phyloP scores from a whole-genome alignment of 495 filamentous ascomycete species.

The Neurospora tetrasperma region DNA sequence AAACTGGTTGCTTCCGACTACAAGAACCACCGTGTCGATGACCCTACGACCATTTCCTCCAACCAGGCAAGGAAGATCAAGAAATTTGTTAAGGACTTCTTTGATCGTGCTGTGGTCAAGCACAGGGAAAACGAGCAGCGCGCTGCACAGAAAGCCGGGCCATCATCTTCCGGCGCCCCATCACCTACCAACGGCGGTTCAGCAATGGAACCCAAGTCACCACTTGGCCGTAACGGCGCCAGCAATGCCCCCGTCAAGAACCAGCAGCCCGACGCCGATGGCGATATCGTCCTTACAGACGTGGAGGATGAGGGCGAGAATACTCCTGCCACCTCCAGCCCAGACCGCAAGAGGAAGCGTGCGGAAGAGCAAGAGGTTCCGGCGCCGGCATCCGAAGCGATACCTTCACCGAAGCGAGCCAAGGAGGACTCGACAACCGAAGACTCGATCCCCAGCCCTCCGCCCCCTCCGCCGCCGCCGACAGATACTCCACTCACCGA shows the following conservation, averaged over 20 bases:
- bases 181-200: not conserved
- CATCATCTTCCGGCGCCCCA: not conserved
- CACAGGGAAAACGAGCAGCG: slow-evolving; percentile 55
- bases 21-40: slow-evolving; percentile 71
- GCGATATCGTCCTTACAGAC: slow-evolving; percentile 19
- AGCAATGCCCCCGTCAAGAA: slow-evolving; percentile 10
- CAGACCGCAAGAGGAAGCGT: slow-evolving; percentile 54
- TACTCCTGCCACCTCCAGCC: slow-evolving; percentile 14
- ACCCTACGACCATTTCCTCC: slow-evolving; percentile 62
- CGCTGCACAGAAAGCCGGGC: slow-evolving; percentile 14
- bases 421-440: slow-evolving; percentile 30
- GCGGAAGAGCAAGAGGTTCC: slow-evolving; percentile 28
- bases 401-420: slow-evolving; percentile 36
- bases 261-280: slow-evolving; percentile 20
- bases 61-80: slow-evolving; percentile 76
- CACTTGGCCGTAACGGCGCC: slow-evolving; percentile 3
- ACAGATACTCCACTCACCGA: slow-evolving; percentile 22
- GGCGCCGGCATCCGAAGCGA: slow-evolving; percentile 30
- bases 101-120: slow-evolving; percentile 75
- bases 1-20: slow-evolving; percentile 84
- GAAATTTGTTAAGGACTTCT: slow-evolving; percentile 68
- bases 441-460: slow-evolving; percentile 25
- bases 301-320: slow-evolving; percentile 40
- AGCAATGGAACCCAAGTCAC: not conserved
- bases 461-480: slow-evolving; percentile 34